Percentiles rank a stretch among this genome's conserved stretches.
phyloP scores from a whole-genome alignment of 139 green algal genomes.

The Chlorella sorokiniana region DNA sequence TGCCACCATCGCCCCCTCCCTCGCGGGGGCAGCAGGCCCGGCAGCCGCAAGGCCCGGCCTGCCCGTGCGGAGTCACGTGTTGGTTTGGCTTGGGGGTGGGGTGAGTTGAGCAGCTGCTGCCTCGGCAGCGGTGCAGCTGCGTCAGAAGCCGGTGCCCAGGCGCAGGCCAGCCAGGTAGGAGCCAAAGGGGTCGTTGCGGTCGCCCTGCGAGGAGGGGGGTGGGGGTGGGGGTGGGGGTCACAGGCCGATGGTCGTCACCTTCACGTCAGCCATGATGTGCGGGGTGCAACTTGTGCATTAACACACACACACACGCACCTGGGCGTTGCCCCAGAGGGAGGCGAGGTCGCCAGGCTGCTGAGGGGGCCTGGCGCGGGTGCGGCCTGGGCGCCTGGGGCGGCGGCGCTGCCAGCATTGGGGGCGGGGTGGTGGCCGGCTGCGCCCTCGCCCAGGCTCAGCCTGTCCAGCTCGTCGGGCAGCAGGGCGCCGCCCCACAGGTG shows the following conservation, averaged over 20 bases:
- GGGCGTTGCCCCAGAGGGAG: slow-evolving; percentile 30
- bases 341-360: slow-evolving; percentile 8
- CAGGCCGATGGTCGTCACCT: background rate
- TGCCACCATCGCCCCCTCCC: too few relatives aligned
- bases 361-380: background rate
- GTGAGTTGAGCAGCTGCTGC: too few relatives aligned
- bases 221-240: too few relatives aligned
- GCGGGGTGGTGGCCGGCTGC: too few relatives aligned
- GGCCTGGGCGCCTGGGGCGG: background rate
- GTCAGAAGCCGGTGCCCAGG: slow-evolving; percentile 45
- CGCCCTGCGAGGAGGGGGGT: background rate
- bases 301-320: background rate
- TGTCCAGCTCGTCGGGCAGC: slow-evolving; percentile 33
- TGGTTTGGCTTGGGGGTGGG: too few relatives aligned
- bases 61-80: too few relatives aligned
- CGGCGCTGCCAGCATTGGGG: background rate
- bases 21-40: too few relatives aligned
- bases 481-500: slow-evolving; percentile 31
- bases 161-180: slow-evolving; percentile 30
- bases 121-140: background rate
- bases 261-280: background rate
- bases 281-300: background rate
- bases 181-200: slow-evolving; percentile 42
- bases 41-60: too few relatives aligned
- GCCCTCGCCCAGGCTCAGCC: slow-evolving; percentile 9